These are phyloP conservation scores for Diaporthe citrichinensis DNA, from an alignment of 2,329 filamentous ascomycete genomes.

Conservation along the genomic window DNA sequence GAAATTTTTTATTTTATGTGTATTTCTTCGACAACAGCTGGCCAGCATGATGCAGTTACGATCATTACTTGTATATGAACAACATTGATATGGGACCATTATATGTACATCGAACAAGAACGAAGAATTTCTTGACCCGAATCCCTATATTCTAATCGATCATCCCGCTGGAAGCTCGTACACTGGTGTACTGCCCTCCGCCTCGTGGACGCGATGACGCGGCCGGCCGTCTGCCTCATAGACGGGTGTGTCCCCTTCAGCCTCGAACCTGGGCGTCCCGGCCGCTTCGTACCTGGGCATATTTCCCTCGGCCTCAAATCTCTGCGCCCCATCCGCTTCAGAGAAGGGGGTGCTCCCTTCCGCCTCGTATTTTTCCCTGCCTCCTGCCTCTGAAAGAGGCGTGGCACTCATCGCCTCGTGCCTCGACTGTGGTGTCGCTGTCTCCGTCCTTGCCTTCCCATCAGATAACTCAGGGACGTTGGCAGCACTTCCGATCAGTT, in stretches of 20 bases:
- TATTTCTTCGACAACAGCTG: background rate
- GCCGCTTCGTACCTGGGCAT: conserved; percentile 1
- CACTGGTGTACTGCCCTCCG: conserved; percentile 11
- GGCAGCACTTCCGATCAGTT: conserved; percentile 7
- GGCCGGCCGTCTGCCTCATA: conserved; percentile 18
- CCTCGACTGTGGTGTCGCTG: conserved; percentile 6
- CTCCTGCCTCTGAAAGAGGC: conserved; percentile 1
- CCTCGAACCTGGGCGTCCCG: conserved; percentile 20
- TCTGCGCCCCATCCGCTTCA: conserved; percentile 6
- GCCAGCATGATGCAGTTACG: background rate
- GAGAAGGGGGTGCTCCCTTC: conserved; percentile 20
- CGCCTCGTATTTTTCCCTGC: conserved; percentile 23
- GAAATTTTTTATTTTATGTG: no score
- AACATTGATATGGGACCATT: background rate
- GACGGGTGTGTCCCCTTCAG: background rate
- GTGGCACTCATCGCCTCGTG: background rate
- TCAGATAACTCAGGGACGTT: conserved; percentile 16
- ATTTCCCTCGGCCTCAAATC: conserved; percentile 17
- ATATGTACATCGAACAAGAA: background rate
- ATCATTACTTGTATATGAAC: background rate
- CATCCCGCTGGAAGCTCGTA: conserved; percentile 3
- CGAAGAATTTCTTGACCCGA: background rate
- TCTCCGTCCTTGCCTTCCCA: conserved; percentile 6
- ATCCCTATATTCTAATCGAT: background rate
- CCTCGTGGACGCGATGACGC: background rate